Evolutionary conservation across 805 yeast species (phyloP), one percentile per base, ranked within the genome.

Genomic region (Ogataea sp.): DNA sequence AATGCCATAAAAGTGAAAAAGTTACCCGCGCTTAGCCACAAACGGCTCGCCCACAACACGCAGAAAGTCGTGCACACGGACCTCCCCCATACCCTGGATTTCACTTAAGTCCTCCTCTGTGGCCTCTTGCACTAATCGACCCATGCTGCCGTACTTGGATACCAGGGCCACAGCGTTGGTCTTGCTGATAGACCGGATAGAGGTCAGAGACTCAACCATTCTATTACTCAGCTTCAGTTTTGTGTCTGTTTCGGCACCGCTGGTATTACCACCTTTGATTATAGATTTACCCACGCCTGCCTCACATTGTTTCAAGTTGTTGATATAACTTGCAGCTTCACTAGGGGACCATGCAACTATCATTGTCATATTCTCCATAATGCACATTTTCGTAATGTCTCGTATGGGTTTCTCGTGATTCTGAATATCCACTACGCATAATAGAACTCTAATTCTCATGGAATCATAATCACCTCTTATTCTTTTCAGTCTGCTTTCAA

Each of bases 401-500:
- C 76, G 62, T 21, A 75, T 46, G 1, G 65, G 50, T 29, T 75
- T 80, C 38, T 68, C 70, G 23, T 70, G 71, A 21, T 76, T 73
- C 11, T 73, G 81, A 10, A 80, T 73, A 51, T 83, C 93, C 6
- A 82, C 80, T 6, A 80, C 78, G 25, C 75, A 72, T 34, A 83
- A 55, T 20, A 83, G 48, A 2, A 82, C 66, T n/a, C 81, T 68
- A 34, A 73, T 59, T 30, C 33, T 16, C 33, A 8, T 68, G 64
- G 26, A 64, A 16, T 30, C 60, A 49, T 64, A 70, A 6, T 30
- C 33, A 30, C 11, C 11, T 10, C 33, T 42, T 20, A 62, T 42
- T 39, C 48, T 59, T 34, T 59, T 65, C 56, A 80, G 67, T 43
- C 82, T 65, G 44, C 73, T 74, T 59, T 74, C 71, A 3, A 84